Percentiles rank a stretch among this genome's conserved stretches.
Evolutionary conservation across 305 asterid species (phyloP).

Genomic region (Solanum hybrid): DNA sequence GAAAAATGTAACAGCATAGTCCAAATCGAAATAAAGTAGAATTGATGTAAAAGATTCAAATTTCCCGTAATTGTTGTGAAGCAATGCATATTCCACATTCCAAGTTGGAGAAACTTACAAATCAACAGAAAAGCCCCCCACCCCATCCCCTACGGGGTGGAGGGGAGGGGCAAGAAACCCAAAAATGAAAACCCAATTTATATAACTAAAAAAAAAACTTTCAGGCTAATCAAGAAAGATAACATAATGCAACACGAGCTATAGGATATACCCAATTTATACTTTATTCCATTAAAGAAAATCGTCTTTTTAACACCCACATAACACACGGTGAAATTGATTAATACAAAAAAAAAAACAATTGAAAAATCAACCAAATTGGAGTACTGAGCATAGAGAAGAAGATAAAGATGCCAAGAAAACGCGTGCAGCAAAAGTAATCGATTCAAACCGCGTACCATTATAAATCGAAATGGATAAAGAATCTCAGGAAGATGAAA

Average conservation of each 20-base stretch:
- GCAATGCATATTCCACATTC: not conserved
- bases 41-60: not conserved
- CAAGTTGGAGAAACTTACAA: not conserved
- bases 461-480: not conserved
- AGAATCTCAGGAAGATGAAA: not conserved
- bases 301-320: not conserved
- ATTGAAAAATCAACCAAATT: not conserved
- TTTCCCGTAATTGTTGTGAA: not conserved
- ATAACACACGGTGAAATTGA: not conserved
- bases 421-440: not conserved
- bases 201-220: not conserved
- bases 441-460: not conserved
- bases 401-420: not conserved
- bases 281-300: not conserved
- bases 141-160: not conserved
- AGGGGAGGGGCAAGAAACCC: not conserved
- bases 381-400: not conserved
- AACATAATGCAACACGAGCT: not conserved
- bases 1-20: not conserved
- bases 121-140: not conserved
- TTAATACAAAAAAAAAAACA: not conserved
- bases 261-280: not conserved
- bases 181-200: not conserved
- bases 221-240: not conserved
- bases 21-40: not conserved